These are phyloP conservation scores for Trichoderma sp. DNA, from an alignment of 2,329 filamentous ascomycete species.

Conservation along the genomic window DNA sequence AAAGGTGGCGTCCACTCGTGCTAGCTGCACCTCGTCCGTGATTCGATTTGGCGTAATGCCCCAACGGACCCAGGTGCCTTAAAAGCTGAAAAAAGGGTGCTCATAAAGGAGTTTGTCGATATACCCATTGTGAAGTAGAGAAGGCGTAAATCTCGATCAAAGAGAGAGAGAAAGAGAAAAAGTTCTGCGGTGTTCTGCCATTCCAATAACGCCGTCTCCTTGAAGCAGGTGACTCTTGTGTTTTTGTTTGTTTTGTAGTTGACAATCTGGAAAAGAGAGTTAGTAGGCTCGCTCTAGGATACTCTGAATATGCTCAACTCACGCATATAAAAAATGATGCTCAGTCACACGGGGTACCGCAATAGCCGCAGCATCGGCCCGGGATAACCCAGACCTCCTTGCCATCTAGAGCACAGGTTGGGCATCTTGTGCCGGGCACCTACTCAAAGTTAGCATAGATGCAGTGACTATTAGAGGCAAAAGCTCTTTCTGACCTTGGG, in stretches of 20 bases:
- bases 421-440: constrained; percentile 54
- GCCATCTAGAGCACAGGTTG: constrained; percentile 50
- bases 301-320: background rate
- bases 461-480: background rate
- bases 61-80: background rate
- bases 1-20: background rate
- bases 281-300: background rate
- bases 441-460: constrained; percentile 23
- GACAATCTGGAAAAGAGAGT: background rate
- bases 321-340: background rate
- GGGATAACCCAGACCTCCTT: constrained; percentile 59
- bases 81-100: background rate
- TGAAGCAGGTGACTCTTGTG: background rate
- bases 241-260: background rate
- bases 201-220: background rate
- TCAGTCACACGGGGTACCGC: constrained; percentile 47
- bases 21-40: background rate
- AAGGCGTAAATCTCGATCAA: background rate
- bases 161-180: background rate
- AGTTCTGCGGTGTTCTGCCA: background rate
- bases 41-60: background rate
- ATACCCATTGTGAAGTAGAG: background rate
- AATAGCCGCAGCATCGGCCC: constrained; percentile 52
- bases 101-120: background rate
- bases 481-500: constrained; percentile 21